These are phyloP conservation scores for Saccharomyces eubayanus DNA, from an alignment of 805 yeast species.

Conservation along the genomic window DNA sequence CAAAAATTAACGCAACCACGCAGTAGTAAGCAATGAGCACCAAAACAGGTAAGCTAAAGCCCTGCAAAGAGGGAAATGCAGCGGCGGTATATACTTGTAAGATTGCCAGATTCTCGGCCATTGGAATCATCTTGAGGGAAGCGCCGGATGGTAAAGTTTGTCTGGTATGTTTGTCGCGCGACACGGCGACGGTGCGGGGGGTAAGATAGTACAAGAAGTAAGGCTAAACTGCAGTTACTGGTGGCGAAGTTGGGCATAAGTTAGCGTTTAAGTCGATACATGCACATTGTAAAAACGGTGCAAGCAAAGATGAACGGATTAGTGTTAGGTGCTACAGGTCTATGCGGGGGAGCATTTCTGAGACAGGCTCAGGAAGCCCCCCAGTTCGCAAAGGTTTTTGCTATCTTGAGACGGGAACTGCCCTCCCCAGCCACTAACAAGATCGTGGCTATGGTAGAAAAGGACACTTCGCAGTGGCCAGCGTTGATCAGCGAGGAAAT, in stretches of 20 bases:
- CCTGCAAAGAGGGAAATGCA: neutral
- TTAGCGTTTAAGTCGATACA: neutral
- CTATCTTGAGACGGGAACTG: constrained; percentile 46
- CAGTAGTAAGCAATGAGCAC: neutral
- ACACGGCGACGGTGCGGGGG: neutral
- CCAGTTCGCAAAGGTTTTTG: constrained; percentile 34
- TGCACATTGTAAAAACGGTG: neutral
- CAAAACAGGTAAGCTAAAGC: neutral
- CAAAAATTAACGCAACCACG: neutral
- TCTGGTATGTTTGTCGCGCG: neutral
- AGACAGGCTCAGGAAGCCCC: constrained; percentile 35
- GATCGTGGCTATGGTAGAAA: constrained; percentile 35
- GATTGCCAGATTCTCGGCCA: neutral
- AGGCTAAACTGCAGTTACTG: neutral
- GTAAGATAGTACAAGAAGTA: neutral
- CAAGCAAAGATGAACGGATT: constrained; percentile 24
- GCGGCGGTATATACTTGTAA: neutral
- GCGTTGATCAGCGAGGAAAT: constrained; percentile 30
- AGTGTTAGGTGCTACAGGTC: constrained; percentile 69
- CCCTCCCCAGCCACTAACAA: constrained; percentile 23
- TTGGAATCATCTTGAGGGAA: neutral
- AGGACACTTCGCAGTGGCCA: constrained; percentile 46
- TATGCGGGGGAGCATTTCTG: constrained; percentile 57
- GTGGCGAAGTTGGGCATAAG: neutral
- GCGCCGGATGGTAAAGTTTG: neutral